Evolutionary conservation across 2,329 filamentous ascomycete species (phyloP), one percentile per base, ranked within the genome.

Genomic region (Helminthosporium solani): DNA sequence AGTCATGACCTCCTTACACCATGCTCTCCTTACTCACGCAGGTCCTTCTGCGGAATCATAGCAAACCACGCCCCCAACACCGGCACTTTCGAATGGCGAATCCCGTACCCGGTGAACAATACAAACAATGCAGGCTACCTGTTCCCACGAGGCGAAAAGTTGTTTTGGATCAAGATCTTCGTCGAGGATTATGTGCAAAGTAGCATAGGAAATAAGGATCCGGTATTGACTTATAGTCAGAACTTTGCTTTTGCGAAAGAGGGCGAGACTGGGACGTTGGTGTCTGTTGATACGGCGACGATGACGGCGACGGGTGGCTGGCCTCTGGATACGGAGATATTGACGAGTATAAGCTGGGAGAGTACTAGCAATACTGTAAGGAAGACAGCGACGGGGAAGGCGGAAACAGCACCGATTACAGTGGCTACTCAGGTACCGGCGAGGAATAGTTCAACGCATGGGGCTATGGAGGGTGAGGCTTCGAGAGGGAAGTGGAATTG

Each of bases 141-240:
- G 3, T 57, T 52, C 20, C 54, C 54, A 15, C 33, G 47, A 8
- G 43, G 38, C 3, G 46, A 55, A 28, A 20, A 21, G 12, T 42
- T 48, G 1, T 57, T 49, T 28, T 53, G 52, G 52, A 43, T 57
- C 16, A 57, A 55, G 44, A 53, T 56, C 40, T 57, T 52, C 37
- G 52, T 57, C 7, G 50, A 55, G 9, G 54, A 56, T 28, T 57
- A 47, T 19, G 7, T 52, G 33, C 31, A 53, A 7, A 27, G 18
- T 12, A 41, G 41, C 4, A 47, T 48, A 19, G 46, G 46, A 11
- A 57, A 57, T 14, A 36, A 18, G 9, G 43, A 42, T 11, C 52
- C 52, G n/a, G 52, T 57, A 2, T n/a, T 57, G 30, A 57, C 50
- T 33, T 57, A 48, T 20, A 53, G 50, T 19, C 42, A 46, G 33